These are phyloP conservation scores for Hevea brasiliensis DNA, from an alignment of 345 rosid genomes.

Conservation along the genomic window DNA sequence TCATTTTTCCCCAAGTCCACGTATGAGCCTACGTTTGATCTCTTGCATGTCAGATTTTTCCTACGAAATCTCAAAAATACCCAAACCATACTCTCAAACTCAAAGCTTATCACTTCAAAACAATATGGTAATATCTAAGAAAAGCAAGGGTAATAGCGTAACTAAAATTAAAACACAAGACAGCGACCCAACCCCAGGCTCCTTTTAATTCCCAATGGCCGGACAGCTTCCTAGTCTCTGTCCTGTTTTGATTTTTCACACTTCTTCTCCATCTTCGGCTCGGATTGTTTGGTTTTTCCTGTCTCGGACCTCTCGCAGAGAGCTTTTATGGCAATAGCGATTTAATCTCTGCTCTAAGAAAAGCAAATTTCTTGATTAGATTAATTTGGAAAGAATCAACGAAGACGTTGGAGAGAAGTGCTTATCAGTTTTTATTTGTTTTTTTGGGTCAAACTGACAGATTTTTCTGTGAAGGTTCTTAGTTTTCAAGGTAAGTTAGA, in stretches of 20 bases:
- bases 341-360: neutral
- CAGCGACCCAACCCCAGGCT: neutral
- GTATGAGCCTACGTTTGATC: conserved; percentile 13
- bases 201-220: conserved; percentile 5
- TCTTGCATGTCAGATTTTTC: conserved; percentile 9
- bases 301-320: no score
- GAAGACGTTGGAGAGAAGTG: no score
- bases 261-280: neutral
- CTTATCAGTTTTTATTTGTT: no score
- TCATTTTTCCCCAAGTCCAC: conserved; percentile 4
- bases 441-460: neutral
- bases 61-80: neutral
- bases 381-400: no score
- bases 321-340: neutral
- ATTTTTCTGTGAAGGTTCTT: neutral
- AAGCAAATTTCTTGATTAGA: neutral
- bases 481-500: neutral
- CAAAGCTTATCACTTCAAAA: neutral
- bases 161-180: neutral
- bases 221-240: neutral
- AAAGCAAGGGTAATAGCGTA: neutral
- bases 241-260: conserved; percentile 14
- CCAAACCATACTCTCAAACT: neutral
- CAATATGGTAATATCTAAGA: neutral
- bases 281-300: neutral